Evolutionary conservation across 768 basidiomycete species (phyloP).

Genomic region (Rhodotorula paludigena): DNA sequence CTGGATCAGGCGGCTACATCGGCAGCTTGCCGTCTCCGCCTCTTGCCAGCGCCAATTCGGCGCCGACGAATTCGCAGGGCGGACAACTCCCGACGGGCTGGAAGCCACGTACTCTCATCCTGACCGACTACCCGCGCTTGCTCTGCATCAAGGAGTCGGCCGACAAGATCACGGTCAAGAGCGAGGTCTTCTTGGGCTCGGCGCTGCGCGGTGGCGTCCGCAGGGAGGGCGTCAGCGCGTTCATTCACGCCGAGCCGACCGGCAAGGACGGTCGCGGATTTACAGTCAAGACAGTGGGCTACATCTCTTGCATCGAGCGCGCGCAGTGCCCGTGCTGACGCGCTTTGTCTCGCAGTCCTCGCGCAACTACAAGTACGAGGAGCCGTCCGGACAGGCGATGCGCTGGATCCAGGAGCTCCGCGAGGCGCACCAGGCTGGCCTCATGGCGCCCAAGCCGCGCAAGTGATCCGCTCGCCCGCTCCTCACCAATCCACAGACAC

Average conservation of each 20-base stretch:
- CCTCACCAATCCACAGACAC: too few relatives aligned
- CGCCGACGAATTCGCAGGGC: background rate
- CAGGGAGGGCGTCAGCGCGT: constrained; percentile 20
- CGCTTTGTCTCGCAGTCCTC: constrained; percentile 6
- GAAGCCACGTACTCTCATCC: constrained; percentile 36
- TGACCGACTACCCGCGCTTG: constrained; percentile 40
- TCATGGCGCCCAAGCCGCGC: background rate
- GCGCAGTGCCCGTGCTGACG: background rate
- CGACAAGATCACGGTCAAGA: constrained; percentile 34
- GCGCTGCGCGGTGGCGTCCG: constrained; percentile 4
- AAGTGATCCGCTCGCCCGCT: background rate
- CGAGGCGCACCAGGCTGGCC: constrained; percentile 19
- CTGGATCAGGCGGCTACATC: background rate
- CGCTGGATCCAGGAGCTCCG: constrained; percentile 34
- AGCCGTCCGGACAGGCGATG: constrained; percentile 23
- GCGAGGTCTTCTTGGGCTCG: constrained; percentile 31
- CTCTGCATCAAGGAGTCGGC: constrained; percentile 37
- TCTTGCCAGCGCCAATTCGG: background rate
- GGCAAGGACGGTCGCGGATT: constrained; percentile 14
- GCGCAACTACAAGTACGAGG: constrained; percentile 34
- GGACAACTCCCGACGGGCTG: background rate
- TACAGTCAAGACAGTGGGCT: constrained; percentile 28
- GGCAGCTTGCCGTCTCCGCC: background rate
- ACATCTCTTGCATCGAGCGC: background rate
- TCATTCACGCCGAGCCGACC: constrained; percentile 9